Conservation (phyloP, 2,329 filamentous ascomycete genomes). For the Rhynchosporium graminicola region DNA sequence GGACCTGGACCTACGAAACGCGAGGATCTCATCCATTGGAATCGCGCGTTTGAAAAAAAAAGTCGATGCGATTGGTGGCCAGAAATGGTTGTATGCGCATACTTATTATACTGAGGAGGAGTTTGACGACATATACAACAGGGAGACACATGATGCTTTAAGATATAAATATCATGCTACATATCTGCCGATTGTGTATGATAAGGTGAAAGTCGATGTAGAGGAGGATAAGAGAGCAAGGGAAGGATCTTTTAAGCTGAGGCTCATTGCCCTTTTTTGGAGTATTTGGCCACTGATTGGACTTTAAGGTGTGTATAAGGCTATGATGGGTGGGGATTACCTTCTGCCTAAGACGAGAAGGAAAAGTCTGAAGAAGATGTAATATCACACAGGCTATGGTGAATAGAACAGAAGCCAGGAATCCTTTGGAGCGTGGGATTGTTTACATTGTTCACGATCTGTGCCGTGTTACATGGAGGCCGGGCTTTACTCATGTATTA, state of each 20-base stretch:
- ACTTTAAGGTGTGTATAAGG: constrained; percentile 26
- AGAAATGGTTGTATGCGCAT: constrained; percentile 86
- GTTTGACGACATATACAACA: constrained; percentile 65
- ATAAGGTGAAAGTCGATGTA: constrained; percentile 65
- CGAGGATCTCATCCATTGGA: constrained; percentile 63
- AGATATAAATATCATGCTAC: constrained; percentile 62
- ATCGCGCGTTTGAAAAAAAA: constrained; percentile 70
- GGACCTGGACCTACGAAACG: constrained; percentile 63
- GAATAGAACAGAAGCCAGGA: too few species aligned
- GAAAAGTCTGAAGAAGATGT: neutral
- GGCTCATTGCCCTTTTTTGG: constrained; percentile 36
- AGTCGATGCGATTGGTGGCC: constrained; percentile 67
- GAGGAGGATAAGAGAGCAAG: constrained; percentile 37
- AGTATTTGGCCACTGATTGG: constrained; percentile 24
- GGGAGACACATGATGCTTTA: constrained; percentile 60
- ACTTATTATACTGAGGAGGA: constrained; percentile 75
- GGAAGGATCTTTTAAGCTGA: constrained; percentile 40
- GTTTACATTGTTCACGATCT: neutral
- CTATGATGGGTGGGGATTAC: constrained; percentile 24
- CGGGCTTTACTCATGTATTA: too few species aligned
- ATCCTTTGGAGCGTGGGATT: neutral
- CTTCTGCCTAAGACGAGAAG: constrained; percentile 17
- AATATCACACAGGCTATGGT: neutral
- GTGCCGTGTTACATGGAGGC: too few species aligned
- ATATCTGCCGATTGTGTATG: constrained; percentile 68